Base-by-base conservation (phyloP, 108 stramenopile species). In the Cyclotella cryptica region DNA sequence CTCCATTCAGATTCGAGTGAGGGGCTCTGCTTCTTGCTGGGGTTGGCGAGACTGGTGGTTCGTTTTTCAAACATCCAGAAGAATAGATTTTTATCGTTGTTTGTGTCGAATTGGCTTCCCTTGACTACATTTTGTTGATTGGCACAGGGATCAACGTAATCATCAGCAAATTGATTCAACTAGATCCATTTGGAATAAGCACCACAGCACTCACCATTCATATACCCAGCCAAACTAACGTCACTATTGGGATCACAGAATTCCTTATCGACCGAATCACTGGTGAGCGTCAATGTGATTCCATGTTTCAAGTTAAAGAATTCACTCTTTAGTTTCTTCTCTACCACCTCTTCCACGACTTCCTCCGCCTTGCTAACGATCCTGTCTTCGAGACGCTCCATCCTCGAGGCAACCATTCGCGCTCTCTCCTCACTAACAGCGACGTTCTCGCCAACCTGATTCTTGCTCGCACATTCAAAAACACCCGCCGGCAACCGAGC, bases 31-130 rank as follows among this genome's bases (percentile, higher is more conserved):
- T 14, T 14, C 57, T 40, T 66, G 65, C 19, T 1, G 30, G 44
- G 14, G 68, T 5, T 35, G 10, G 61, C 10, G 52, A 72, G 69
- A 35, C 67, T 78, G 5, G 76, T 85, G 28, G 71, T 73, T n/a
- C 94, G 89, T 70, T 93, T 92, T 72, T 97, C 97, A 81, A 96
- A 97, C 82, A 98, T 88, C 97, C 98, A 98, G 78, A 86, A 98
- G 77, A 98, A 98, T 72, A 97, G 86, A 65, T 98, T 90, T 80
- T 96, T 93, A 78, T 97, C 84, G 63, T 84, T 62, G 61, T 85
- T 72, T 24, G 85, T 78, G 30, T 88, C 71, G 69, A 51, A 82
- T 66, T 82, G 70, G 49, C 81, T 82, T 42, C 81, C 81, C 66
- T 75, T 66, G 46, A 82, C 81, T 82, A 47, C 24, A 21, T 15